Conservation (phyloP, 2,329 filamentous ascomycete species). For the Phialocephala subalpina region DNA sequence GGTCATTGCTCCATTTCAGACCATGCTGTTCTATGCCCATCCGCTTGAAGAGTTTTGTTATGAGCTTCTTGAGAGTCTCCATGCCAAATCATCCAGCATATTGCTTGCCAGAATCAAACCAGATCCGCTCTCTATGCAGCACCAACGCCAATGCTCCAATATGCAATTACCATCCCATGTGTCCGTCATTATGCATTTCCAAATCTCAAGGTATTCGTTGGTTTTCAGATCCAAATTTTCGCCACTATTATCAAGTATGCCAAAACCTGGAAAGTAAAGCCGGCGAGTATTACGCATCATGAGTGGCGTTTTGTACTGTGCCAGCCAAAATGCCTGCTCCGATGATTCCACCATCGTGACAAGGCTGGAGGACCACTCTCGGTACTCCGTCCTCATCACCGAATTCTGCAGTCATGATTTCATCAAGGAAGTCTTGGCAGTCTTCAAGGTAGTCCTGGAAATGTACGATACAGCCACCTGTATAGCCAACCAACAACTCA, state of each 20-base stretch:
- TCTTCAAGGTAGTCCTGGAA: slow-evolving; percentile 77
- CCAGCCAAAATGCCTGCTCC: slow-evolving; percentile 67
- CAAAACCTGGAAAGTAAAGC: neutral
- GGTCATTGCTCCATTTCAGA: neutral
- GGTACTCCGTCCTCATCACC: slow-evolving; percentile 41
- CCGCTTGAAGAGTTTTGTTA: neutral
- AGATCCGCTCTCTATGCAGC: neutral
- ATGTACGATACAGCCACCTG: slow-evolving; percentile 81
- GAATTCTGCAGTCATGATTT: slow-evolving; percentile 54
- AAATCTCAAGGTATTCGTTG: neutral
- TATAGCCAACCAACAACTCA: slow-evolving; percentile 80
- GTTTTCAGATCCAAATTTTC: neutral
- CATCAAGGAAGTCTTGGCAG: slow-evolving; percentile 74
- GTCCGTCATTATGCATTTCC: neutral
- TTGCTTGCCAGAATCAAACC: neutral
- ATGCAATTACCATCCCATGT: neutral
- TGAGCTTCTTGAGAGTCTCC: neutral
- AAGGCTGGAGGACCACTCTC: slow-evolving; percentile 59
- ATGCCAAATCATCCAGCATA: neutral
- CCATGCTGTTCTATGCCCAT: neutral
- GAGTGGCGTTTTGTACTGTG: slow-evolving; percentile 32
- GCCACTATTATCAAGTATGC: neutral
- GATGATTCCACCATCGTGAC: slow-evolving; percentile 68
- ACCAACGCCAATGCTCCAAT: neutral
- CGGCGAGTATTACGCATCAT: slow-evolving; percentile 7